Conservation (phyloP, 2,329 filamentous ascomycete species). For the Rutstroemia sp. region DNA sequence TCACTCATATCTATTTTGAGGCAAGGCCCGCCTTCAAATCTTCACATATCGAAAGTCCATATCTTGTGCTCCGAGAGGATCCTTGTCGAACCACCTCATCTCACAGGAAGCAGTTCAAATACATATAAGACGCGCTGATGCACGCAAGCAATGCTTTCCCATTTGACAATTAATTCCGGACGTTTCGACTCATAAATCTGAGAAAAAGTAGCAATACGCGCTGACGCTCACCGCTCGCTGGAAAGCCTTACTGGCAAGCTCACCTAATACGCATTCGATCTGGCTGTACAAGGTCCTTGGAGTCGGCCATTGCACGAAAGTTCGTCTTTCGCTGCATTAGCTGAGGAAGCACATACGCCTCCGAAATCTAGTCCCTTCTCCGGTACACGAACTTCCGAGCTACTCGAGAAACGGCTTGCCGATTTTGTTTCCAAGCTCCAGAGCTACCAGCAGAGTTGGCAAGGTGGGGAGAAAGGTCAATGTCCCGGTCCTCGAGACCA, state of each 20-base stretch:
- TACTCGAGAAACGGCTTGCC: constrained; percentile 25
- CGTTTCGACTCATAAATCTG: constrained; percentile 15
- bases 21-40: constrained; percentile 12
- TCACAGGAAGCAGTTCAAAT: constrained; percentile 21
- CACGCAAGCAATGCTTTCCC: constrained; percentile 18
- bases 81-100: constrained; percentile 25
- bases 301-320: constrained; percentile 30
- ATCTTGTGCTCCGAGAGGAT: constrained; percentile 15
- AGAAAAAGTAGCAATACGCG: constrained; percentile 18
- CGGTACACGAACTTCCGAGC: constrained; percentile 23
- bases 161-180: constrained; percentile 15
- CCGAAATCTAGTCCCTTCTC: constrained; percentile 23
- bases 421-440: constrained; percentile 30
- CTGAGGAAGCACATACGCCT: constrained; percentile 26
- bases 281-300: constrained; percentile 34
- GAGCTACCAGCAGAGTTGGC: constrained; percentile 30
- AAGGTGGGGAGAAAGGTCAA: constrained; percentile 40
- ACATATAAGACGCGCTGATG: constrained; percentile 14
- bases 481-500: constrained; percentile 47
- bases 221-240: constrained; percentile 21
- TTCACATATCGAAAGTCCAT: constrained; percentile 8
- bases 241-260: constrained; percentile 24
- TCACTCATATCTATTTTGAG: constrained; percentile 9
- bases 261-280: constrained; percentile 27
- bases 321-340: constrained; percentile 26